Conservation (phyloP, 2,329 filamentous ascomycete species). For the Catunica adiposa region DNA sequence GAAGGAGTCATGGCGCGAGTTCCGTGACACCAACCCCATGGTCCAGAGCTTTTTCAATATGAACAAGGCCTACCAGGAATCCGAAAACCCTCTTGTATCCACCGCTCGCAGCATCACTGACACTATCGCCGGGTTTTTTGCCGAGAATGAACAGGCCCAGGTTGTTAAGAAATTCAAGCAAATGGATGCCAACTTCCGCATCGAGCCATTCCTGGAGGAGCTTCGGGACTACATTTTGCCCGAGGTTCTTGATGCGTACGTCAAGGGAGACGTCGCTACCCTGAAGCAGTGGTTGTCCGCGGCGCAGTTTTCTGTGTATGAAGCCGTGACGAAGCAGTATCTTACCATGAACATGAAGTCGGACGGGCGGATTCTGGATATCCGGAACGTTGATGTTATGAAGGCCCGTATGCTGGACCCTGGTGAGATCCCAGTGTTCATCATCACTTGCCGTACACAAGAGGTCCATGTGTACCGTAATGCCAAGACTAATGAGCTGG, state of each 20-base stretch:
- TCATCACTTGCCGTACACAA: slow-evolving; percentile 89
- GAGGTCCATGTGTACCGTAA: slow-evolving; percentile 96
- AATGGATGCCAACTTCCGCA: slow-evolving; percentile 88
- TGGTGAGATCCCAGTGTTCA: slow-evolving; percentile 84
- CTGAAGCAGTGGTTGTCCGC: slow-evolving; percentile 92
- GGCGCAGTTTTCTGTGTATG: slow-evolving; percentile 90
- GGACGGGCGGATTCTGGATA: slow-evolving; percentile 88
- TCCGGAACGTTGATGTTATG: slow-evolving; percentile 79
- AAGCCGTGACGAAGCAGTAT: slow-evolving; percentile 93
- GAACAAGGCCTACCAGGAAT: slow-evolving; percentile 82
- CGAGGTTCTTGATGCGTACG: slow-evolving; percentile 92
- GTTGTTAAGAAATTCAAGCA: slow-evolving; percentile 96
- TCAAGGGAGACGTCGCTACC: slow-evolving; percentile 84
- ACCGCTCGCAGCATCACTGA: slow-evolving; percentile 92
- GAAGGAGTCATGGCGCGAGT: slow-evolving; percentile 97
- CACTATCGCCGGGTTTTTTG: slow-evolving; percentile 85
- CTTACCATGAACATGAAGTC: slow-evolving; percentile 84
- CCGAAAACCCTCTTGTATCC: slow-evolving; percentile 85
- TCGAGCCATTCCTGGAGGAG: slow-evolving; percentile 87
- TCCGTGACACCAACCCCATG: slow-evolving; percentile 75
- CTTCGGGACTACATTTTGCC: slow-evolving; percentile 96
- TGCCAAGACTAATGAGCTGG: slow-evolving; percentile 72
- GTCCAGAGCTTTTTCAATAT: slow-evolving; percentile 79
- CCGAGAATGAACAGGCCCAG: slow-evolving; percentile 92
- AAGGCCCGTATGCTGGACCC: slow-evolving; percentile 67